phyloP scores from a whole-genome alignment of 768 basidiomycete species.

The Boletus fagicola region DNA sequence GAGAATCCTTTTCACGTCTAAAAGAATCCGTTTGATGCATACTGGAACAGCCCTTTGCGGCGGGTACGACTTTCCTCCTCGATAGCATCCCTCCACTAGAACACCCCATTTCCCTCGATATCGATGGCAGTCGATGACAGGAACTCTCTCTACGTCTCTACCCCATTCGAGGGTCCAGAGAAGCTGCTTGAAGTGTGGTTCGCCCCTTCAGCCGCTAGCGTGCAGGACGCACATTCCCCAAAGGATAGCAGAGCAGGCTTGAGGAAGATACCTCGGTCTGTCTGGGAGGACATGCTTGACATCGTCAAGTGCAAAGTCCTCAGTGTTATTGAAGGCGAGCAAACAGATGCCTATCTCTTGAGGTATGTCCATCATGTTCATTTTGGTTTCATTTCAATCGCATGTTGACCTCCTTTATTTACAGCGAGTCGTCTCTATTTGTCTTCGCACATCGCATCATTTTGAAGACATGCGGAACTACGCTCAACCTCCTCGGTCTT shows the following conservation, averaged over 20 bases:
- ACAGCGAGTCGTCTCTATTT: conserved; percentile 97
- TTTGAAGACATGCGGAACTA: conserved; percentile 98
- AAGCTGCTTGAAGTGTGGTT: conserved; percentile 99
- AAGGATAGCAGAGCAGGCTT: conserved; percentile 62
- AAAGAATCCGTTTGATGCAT: conserved; percentile 43
- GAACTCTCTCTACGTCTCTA: conserved; percentile 30
- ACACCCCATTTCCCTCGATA: not conserved
- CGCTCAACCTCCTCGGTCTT: conserved; percentile 92
- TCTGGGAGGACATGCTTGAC: conserved; percentile 97
- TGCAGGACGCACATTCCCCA: conserved; percentile 45
- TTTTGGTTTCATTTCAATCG: conserved; percentile 5
- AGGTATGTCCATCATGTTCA: conserved; percentile 55
- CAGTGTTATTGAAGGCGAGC: conserved; percentile 82
- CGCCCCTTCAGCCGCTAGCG: conserved; percentile 65
- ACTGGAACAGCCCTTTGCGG: conserved; percentile 36
- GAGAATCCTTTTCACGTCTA: conserved; percentile 10
- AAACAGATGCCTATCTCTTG: conserved; percentile 92
- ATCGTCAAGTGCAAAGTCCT: conserved; percentile 97
- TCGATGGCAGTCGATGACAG: conserved; percentile 29
- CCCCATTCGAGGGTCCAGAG: conserved; percentile 90
- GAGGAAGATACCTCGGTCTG: conserved; percentile 63
- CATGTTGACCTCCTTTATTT: conserved; percentile 13
- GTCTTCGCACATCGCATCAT: conserved; percentile 94
- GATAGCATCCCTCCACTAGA: conserved; percentile 44
- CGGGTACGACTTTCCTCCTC: conserved; percentile 39